phyloP scores from a whole-genome alignment of 495 filamentous ascomycete species.

The Penicillium bialowiezense region DNA sequence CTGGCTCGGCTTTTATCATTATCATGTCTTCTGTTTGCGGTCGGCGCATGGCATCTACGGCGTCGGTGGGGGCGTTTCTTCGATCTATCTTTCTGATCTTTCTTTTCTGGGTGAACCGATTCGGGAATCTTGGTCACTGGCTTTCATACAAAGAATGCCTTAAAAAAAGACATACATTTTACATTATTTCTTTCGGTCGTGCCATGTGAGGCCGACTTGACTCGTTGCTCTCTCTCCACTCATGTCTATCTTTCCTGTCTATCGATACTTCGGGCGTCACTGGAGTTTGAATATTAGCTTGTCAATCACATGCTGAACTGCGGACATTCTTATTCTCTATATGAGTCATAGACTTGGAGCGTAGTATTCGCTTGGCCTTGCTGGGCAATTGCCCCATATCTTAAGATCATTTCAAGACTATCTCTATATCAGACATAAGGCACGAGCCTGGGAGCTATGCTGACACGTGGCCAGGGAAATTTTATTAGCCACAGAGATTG shows the following conservation, averaged over 20 bases:
- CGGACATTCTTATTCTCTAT: too few relatives aligned
- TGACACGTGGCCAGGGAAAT: too few relatives aligned
- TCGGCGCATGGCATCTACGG: conserved; percentile 3
- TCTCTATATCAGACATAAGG: too few relatives aligned
- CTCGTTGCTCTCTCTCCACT: not conserved
- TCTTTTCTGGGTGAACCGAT: not conserved
- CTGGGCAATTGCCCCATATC: too few relatives aligned
- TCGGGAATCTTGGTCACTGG: not conserved
- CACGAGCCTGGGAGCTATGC: too few relatives aligned
- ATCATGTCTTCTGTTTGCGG: conserved; percentile 6
- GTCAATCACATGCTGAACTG: not conserved
- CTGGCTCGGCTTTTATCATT: not conserved
- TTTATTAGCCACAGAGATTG: too few relatives aligned
- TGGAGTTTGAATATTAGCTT: too few relatives aligned
- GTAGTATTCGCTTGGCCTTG: too few relatives aligned
- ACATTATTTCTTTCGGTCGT: conserved; percentile 1
- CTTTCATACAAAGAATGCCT: conserved; percentile 7
- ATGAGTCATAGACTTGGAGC: too few relatives aligned
- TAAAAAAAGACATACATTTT: conserved; percentile 11
- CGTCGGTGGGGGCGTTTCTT: conserved; percentile 2
- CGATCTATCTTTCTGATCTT: not conserved
- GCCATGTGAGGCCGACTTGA: not conserved
- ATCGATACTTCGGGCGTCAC: not conserved
- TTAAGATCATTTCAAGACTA: too few relatives aligned
- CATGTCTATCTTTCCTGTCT: not conserved